These are phyloP conservation scores for Ophiocordyceps camponoti-floridani DNA, from an alignment of 2,329 filamentous ascomycete genomes.

Conservation along the genomic window DNA sequence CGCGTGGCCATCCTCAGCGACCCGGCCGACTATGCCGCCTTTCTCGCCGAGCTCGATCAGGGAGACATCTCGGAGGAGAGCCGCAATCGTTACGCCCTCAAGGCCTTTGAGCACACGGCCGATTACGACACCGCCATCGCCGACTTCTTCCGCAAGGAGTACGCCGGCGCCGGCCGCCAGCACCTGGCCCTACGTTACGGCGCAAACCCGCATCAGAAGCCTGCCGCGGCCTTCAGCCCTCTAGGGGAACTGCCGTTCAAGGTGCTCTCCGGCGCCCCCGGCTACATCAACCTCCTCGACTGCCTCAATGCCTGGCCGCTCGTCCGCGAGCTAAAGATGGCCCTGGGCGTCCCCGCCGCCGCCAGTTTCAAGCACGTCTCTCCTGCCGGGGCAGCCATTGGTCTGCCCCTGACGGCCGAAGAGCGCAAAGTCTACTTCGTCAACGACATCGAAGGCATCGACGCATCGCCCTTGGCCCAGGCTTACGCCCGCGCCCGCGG, in stretches of 20 bases:
- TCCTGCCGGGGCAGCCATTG: slow-evolving; percentile 87
- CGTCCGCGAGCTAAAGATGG: slow-evolving; percentile 87
- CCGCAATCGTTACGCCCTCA: slow-evolving; percentile 80
- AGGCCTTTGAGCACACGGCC: slow-evolving; percentile 96
- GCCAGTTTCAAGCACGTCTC: slow-evolving; percentile 99
- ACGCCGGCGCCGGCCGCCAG: slow-evolving; percentile 70
- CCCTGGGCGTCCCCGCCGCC: slow-evolving; percentile 73
- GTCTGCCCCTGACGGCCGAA: slow-evolving; percentile 64
- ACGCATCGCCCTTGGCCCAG: slow-evolving; percentile 72
- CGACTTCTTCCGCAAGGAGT: slow-evolving; percentile 95
- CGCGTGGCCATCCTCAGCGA: slow-evolving; percentile 93
- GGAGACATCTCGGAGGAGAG: slow-evolving; percentile 74
- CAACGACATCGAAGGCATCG: slow-evolving; percentile 79
- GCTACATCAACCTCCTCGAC: slow-evolving; percentile 95
- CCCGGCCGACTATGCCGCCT: slow-evolving; percentile 82
- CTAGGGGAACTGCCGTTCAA: slow-evolving; percentile 78
- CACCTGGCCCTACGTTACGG: slow-evolving; percentile 81
- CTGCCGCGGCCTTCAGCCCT: slow-evolving; percentile 66
- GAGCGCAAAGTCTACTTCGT: slow-evolving; percentile 99
- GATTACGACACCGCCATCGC: slow-evolving; percentile 93
- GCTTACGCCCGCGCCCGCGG: slow-evolving; percentile 91
- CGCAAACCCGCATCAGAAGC: slow-evolving; percentile 96
- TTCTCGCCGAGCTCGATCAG: slow-evolving; percentile 74
- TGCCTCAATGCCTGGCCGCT: slow-evolving; percentile 92
- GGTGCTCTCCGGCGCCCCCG: slow-evolving; percentile 73